phyloP scores from a whole-genome alignment of 768 basidiomycete genomes.

The Fomitopsis serialis region DNA sequence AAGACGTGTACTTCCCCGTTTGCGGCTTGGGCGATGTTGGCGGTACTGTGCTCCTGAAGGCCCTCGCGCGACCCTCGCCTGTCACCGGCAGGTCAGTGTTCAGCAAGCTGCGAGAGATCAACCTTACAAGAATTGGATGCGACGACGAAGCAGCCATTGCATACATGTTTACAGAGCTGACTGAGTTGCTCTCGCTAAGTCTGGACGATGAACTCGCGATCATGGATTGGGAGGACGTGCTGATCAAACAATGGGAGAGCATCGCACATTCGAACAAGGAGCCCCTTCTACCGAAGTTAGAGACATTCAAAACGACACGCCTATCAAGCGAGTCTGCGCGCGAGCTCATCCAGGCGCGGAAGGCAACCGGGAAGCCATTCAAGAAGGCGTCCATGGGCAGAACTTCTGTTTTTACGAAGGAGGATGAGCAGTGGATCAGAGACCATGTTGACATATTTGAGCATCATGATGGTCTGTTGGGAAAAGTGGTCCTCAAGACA shows the following conservation, averaged over 20 bases:
- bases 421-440: too few species aligned
- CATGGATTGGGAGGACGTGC: slow-evolving; percentile 25
- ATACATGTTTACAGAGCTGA: slow-evolving; percentile 43
- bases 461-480: too few species aligned
- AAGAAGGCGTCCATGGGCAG: too few species aligned
- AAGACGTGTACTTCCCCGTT: too few species aligned
- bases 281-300: neutral
- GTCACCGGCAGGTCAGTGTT: slow-evolving; percentile 37
- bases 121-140: slow-evolving; percentile 46
- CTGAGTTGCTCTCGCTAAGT: slow-evolving; percentile 38
- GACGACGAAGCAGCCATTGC: slow-evolving; percentile 21
- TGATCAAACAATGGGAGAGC: neutral
- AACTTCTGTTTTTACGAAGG: too few species aligned
- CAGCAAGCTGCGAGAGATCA: slow-evolving; percentile 42
- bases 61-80: slow-evolving; percentile 36
- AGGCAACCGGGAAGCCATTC: too few species aligned
- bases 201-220: slow-evolving; percentile 27
- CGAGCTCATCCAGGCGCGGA: neutral
- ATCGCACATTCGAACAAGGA: neutral
- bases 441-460: too few species aligned
- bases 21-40: slow-evolving; percentile 55
- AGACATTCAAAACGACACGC: neutral
- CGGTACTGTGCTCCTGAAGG: slow-evolving; percentile 41
- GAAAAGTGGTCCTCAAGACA: too few species aligned
- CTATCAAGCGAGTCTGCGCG: too few species aligned